Percentiles rank a stretch among this genome's conserved stretches.
Evolutionary conservation across 805 yeast species (phyloP).

Genomic region (Metschnikowia cerradonensis): DNA sequence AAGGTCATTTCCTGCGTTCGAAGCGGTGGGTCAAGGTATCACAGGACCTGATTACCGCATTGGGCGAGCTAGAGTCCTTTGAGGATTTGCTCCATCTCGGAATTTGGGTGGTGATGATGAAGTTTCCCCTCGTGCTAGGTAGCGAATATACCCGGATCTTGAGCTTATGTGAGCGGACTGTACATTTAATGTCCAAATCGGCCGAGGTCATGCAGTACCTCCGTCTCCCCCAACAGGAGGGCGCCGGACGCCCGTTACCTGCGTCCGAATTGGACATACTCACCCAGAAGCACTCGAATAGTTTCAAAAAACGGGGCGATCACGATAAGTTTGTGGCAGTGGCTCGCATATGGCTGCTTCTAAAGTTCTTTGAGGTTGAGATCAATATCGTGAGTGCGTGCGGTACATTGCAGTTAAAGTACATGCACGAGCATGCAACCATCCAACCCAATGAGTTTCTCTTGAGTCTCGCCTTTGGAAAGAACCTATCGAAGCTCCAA

Average conservation of each 20-base stretch:
- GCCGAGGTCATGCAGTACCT: conserved; percentile 7
- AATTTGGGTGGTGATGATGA: conserved; percentile 10
- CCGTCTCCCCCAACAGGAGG: background rate
- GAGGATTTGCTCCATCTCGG: conserved; percentile 13
- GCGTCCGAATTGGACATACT: background rate
- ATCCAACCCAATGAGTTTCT: conserved; percentile 13
- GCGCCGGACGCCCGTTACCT: background rate
- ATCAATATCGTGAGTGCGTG: conserved; percentile 7
- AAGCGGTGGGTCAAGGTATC: conserved; percentile 8
- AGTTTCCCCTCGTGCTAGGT: conserved; percentile 8
- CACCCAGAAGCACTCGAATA: background rate
- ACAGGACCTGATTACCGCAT: conserved; percentile 3
- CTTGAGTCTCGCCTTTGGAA: conserved; percentile 5
- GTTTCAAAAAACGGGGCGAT: background rate
- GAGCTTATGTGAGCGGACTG: conserved; percentile 4
- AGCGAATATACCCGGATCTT: background rate
- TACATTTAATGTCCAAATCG: conserved; percentile 5
- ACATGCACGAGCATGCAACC: conserved; percentile 1
- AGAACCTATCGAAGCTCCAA: background rate
- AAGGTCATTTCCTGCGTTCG: conserved; percentile 5
- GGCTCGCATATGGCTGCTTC: conserved; percentile 16
- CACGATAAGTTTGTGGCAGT: conserved; percentile 12
- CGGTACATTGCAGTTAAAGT: conserved; percentile 8
- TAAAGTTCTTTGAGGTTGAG: conserved; percentile 13
- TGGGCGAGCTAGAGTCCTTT: conserved; percentile 9